Base-by-base conservation (phyloP, 768 basidiomycete species). In the Auriscalpium microsporum region DNA sequence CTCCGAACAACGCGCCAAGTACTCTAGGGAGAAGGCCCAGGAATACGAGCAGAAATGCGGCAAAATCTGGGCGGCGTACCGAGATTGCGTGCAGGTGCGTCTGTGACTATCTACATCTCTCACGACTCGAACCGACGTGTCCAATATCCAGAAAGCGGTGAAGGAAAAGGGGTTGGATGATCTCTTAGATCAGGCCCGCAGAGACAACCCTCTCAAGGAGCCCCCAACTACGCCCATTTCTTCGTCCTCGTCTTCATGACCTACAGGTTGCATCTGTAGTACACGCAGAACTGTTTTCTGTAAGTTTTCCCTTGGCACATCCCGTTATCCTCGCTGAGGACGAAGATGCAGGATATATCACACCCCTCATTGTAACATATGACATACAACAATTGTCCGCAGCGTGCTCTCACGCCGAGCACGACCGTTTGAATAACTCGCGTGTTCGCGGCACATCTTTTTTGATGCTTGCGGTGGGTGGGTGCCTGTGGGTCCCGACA, bases 21-120 rank as follows among this genome's bases (percentile, higher is more conserved):
- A 86, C 64, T 82, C 87, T 3, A 82, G 83, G 62, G 71, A 79
- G 56, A 94, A 94, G 70, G 90, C 91, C 6, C 85, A 86, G 44
- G 90, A 95, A 68, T 95, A 94, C 67, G 85, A 97, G 62, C 67
- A 75, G 46, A 86, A 84, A 48, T 97, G 95, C 62, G 94, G 94
- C 9, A 79, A 76, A 60, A 69, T 91, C 14, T 97, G 94, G 90
- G 72, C 77, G 46, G 77, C 76, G 58, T 97, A 97, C 69, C 83
- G 83, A 58, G 72, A 70, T 3, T 97, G 94, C 67, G 78, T 97
- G 7, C 84, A 88, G 77, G 95, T 94, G 55, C 45, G 84, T 72
- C 7, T 2, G 42, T 50, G 42, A 34, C 38, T 16, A 48, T 44
- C 16, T 14, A 34, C 10, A 1, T 14, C 3, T 2, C 16, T 44